A percentile compares a stretch with the other conserved stretches of the same genome.
Conservation (phyloP, 2,329 filamentous ascomycete species). For the Penicillium sp. region DNA sequence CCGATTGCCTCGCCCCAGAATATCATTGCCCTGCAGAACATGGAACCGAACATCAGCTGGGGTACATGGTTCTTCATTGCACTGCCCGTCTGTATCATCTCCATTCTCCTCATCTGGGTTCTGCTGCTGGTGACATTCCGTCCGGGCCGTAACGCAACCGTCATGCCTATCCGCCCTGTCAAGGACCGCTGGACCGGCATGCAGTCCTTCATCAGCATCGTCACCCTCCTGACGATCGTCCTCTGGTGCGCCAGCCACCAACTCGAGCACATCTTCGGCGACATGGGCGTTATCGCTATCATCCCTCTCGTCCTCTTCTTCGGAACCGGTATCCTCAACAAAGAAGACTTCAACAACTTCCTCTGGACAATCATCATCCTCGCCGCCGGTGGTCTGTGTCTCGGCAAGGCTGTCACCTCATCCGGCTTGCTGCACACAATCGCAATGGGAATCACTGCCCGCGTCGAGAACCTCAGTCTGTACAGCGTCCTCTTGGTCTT, state of each 20-base stretch:
- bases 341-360: slow-evolving; percentile 99
- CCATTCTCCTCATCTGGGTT: slow-evolving; percentile 83
- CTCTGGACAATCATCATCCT: slow-evolving; percentile 99
- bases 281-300: slow-evolving; percentile 98
- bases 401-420: slow-evolving; percentile 91
- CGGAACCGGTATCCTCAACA: slow-evolving; percentile 90
- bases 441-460: slow-evolving; percentile 70
- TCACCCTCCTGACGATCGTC: slow-evolving; percentile 79
- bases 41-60: slow-evolving; percentile 90
- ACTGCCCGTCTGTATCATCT: slow-evolving; percentile 87
- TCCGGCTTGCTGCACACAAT: slow-evolving; percentile 90
- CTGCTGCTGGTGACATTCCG: slow-evolving; percentile 82
- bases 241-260: slow-evolving; percentile 94
- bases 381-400: slow-evolving; percentile 84
- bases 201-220: slow-evolving; percentile 87
- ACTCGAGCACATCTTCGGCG: slow-evolving; percentile 82
- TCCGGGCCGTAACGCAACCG: slow-evolving; percentile 79
- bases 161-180: slow-evolving; percentile 86
- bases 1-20: slow-evolving; percentile 98
- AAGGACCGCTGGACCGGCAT: slow-evolving; percentile 84
- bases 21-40: slow-evolving; percentile 93
- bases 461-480: slow-evolving; percentile 74
- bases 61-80: slow-evolving; percentile 96
- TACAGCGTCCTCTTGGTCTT: slow-evolving; percentile 89
- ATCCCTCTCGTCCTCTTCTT: slow-evolving; percentile 96